Percentiles rank a stretch among this genome's conserved stretches.
Evolutionary conservation across 1,284 basidiomycete species (phyloP).

Genomic region (Inonotus obliquus): DNA sequence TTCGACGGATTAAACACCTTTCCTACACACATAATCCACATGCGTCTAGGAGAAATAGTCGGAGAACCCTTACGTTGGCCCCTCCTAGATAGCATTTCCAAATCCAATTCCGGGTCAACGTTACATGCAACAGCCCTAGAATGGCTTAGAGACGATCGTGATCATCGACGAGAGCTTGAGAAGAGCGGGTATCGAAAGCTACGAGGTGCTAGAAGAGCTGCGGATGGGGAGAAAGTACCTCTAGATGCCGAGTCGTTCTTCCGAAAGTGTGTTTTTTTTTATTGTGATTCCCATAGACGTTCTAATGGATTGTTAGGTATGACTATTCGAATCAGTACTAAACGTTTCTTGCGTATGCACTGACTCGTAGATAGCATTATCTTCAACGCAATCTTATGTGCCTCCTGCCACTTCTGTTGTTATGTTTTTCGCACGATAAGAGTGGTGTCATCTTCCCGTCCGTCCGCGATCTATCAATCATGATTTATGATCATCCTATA

Average conservation of each 20-base stretch:
- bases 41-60: constrained; percentile 77
- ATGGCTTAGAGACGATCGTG: constrained; percentile 84
- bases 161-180: constrained; percentile 55
- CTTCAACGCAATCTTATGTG: too few relatives aligned
- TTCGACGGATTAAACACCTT: constrained; percentile 86
- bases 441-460: too few relatives aligned
- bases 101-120: constrained; percentile 31
- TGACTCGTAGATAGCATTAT: not conserved
- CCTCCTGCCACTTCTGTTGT: too few relatives aligned
- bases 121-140: constrained; percentile 74
- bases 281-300: too few relatives aligned
- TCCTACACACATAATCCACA: constrained; percentile 88
- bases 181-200: constrained; percentile 50
- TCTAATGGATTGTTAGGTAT: not conserved
- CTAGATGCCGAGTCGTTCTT: constrained; percentile 87
- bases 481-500: too few relatives aligned
- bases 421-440: too few relatives aligned
- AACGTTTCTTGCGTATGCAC: too few relatives aligned
- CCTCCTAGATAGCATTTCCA: constrained; percentile 4
- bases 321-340: constrained; percentile 11
- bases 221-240: constrained; percentile 50
- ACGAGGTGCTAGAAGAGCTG: constrained; percentile 57
- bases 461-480: too few relatives aligned
- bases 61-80: constrained; percentile 66
- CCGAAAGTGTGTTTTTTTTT: constrained; percentile 57